Conservation (phyloP, 2,329 filamentous ascomycete genomes). For the Herpomyces periplanetae region DNA sequence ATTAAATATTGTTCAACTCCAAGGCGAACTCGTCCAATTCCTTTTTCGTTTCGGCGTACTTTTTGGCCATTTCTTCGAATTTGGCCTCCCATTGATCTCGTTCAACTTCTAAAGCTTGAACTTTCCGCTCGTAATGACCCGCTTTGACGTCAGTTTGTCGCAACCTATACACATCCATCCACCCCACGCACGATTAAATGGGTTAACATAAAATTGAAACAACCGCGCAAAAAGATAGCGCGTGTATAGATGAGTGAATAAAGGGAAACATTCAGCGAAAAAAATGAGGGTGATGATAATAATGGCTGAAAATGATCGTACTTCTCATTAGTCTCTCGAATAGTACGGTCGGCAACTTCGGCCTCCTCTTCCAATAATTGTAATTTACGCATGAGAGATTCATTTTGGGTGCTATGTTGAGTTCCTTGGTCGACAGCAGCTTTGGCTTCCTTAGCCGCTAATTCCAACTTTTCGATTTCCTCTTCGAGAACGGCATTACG, state of each 20-base stretch:
- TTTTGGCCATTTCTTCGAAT: conserved; percentile 88
- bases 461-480: conserved; percentile 76
- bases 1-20: conserved; percentile 80
- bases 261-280: too few species aligned
- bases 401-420: conserved; percentile 55
- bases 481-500: conserved; percentile 64
- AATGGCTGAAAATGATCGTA: conserved; percentile 13
- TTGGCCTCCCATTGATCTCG: conserved; percentile 85
- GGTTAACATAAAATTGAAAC: too few species aligned
- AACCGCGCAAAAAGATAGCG: too few species aligned
- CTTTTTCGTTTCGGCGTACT: conserved; percentile 45
- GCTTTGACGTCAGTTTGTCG: conserved; percentile 97
- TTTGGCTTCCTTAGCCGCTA: conserved; percentile 48
- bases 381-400: conserved; percentile 58
- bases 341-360: conserved; percentile 74
- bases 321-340: conserved; percentile 96
- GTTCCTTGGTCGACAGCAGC: conserved; percentile 40
- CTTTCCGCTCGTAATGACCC: conserved; percentile 95
- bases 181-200: too few species aligned
- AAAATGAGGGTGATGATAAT: conserved; percentile 1
- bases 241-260: too few species aligned
- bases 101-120: conserved; percentile 66
- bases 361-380: conserved; percentile 93
- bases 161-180: conserved; percentile 27
- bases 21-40: conserved; percentile 61